These are phyloP conservation scores for Bonia amplexicaulis DNA, from an alignment of 176 grass and related monocot genomes.

Conservation along the genomic window DNA sequence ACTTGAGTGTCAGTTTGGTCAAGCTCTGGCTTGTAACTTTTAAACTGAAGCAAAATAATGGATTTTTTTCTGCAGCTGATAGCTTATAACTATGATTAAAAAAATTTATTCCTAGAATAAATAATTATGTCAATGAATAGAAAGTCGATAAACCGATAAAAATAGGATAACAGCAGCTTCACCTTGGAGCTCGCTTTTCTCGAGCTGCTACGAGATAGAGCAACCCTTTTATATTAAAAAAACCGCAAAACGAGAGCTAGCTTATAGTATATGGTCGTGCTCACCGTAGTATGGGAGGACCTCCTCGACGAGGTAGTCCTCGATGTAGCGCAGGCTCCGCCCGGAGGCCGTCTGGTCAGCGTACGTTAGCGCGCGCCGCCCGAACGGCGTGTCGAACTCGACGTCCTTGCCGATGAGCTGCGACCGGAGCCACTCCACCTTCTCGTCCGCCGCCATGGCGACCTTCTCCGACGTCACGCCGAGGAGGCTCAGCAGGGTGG, in stretches of 20 bases:
- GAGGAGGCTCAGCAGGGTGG: conserved; percentile 27
- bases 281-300: conserved; percentile 80
- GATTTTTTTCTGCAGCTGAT: too few relatives aligned
- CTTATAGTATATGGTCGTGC: not conserved
- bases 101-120: too few relatives aligned
- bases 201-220: too few relatives aligned
- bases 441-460: conserved; percentile 14
- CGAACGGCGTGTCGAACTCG: conserved; percentile 77
- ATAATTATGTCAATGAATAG: accelerated
- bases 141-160: too few relatives aligned
- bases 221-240: too few relatives aligned
- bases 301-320: conserved; percentile 63
- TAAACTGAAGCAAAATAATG: too few relatives aligned
- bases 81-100: too few relatives aligned
- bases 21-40: too few relatives aligned
- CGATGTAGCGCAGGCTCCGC: conserved; percentile 55
- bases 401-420: conserved; percentile 53
- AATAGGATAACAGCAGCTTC: too few relatives aligned
- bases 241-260: too few relatives aligned
- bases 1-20: too few relatives aligned
- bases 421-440: conserved; percentile 59
- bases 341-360: conserved; percentile 82
- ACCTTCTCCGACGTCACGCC: not conserved
- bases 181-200: too few relatives aligned
- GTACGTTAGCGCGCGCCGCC: conserved; percentile 52